phyloP scores from a whole-genome alignment of 768 basidiomycete genomes.

The Serendipita sp. region DNA sequence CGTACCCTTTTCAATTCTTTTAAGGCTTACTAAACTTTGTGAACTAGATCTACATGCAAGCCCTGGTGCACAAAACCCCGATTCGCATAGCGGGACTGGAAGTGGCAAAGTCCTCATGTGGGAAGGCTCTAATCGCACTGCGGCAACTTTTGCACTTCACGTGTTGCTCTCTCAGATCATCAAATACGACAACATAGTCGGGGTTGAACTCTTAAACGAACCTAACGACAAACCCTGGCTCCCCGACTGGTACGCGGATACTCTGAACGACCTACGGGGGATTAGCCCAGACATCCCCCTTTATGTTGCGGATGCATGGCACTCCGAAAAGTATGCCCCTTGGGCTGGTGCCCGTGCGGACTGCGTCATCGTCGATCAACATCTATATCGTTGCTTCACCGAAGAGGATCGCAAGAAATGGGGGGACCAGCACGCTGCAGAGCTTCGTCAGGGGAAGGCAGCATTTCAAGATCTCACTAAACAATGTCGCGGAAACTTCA shows the following conservation, averaged over 20 bases:
- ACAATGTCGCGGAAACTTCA: constrained; percentile 31
- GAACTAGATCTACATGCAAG: constrained; percentile 51
- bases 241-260: constrained; percentile 44
- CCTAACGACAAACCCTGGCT: constrained; percentile 34
- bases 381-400: constrained; percentile 72
- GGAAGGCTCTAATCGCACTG: constrained; percentile 15
- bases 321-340: constrained; percentile 42
- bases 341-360: constrained; percentile 23
- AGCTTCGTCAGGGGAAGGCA: constrained; percentile 28
- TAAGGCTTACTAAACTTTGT: background rate
- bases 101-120: constrained; percentile 16
- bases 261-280: constrained; percentile 35
- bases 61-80: constrained; percentile 58
- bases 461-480: constrained; percentile 26
- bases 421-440: constrained; percentile 36
- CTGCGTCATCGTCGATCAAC: constrained; percentile 58
- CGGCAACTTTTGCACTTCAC: constrained; percentile 18
- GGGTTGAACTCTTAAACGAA: constrained; percentile 45
- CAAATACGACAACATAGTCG: constrained; percentile 29
- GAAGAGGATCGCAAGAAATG: constrained; percentile 34
- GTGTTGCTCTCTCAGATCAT: constrained; percentile 19
- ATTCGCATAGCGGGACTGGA: constrained; percentile 44
- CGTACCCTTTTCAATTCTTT: constrained; percentile 9
- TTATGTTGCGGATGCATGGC: constrained; percentile 66
- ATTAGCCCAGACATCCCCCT: constrained; percentile 44